Base-by-base conservation (phyloP, 2,329 filamentous ascomycete genomes). In the Knoxdaviesia proteae region DNA sequence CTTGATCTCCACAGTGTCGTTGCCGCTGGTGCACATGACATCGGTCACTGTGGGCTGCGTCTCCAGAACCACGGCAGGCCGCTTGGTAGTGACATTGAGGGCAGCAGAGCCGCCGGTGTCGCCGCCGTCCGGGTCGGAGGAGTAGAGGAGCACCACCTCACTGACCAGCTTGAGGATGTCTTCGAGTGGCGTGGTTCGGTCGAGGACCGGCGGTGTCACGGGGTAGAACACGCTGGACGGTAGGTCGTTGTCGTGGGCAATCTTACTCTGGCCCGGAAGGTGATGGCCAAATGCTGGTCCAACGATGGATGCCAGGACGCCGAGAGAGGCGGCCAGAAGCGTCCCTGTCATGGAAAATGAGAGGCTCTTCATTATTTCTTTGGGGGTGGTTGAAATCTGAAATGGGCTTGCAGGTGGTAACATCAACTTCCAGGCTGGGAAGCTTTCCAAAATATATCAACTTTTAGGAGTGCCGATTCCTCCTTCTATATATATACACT, bases 21-120 rank as follows among this genome's bases (percentile, higher is more conserved):
- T 7, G 10, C 29, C 36, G 8, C 9, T n/a, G 32, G 20, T 29
- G 10, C 40, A 45, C 5, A 8, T 32, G 3, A 43, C 41, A 34
- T n/a, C 10, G 9, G 38, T 6, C 4, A 45, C 32, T 9, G 34
- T 31, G 4, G 11, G 34, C 40, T 43, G 40, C 29, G 34, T 42
- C 11, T 43, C 38, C 30, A 45, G 38, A 7, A 42, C n/a, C 7
- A 45, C 35, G 11, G 38, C 20, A 5, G 44, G 41, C 20, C 43
- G 40, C 33, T 36, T 41, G 41, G 43, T 43, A 3, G 11, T 34
- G 41, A 45, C 34, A 30, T 41, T 43, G 4, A 41, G 43, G 44
- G 42, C 43, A 29, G 41, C 38, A 4, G 32, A 34, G 32, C 37
- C 41, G 29, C 31, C 40, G 7, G 40, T 30, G 7, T 7, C 20